phyloP scores from a whole-genome alignment of 148 eudicot genomes.

The Vaccinium myrtillus region DNA sequence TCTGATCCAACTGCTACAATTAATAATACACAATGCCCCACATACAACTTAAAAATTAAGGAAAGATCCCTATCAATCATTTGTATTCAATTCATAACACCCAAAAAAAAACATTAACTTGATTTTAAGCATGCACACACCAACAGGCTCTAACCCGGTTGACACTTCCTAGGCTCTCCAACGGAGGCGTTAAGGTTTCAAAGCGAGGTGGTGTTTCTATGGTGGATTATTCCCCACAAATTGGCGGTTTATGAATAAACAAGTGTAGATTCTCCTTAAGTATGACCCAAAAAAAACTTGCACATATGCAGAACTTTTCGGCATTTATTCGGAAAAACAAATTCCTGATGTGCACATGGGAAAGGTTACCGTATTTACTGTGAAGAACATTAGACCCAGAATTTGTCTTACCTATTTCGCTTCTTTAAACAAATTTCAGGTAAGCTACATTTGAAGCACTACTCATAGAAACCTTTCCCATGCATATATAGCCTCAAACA shows the following conservation, averaged over 20 bases:
- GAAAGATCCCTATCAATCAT: constrained; percentile 21
- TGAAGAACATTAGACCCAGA: background rate
- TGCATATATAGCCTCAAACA: too few relatives aligned
- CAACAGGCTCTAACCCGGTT: too few relatives aligned
- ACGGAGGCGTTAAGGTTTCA: too few relatives aligned
- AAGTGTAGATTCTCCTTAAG: too few relatives aligned
- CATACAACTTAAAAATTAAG: constrained; percentile 1
- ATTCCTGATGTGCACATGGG: background rate
- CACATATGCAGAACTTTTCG: background rate
- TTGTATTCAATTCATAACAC: background rate
- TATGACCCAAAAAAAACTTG: too few relatives aligned
- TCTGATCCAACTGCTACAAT: constrained; percentile 14
- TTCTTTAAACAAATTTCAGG: background rate
- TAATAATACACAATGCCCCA: constrained; percentile 7
- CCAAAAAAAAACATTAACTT: background rate
- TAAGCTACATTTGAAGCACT: background rate
- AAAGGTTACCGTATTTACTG: too few relatives aligned
- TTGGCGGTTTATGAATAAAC: too few relatives aligned
- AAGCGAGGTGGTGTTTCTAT: too few relatives aligned
- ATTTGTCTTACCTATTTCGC: background rate
- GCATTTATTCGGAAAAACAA: background rate
- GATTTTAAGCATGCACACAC: background rate
- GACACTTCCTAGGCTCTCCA: too few relatives aligned
- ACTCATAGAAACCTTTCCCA: background rate
- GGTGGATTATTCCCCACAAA: too few relatives aligned